Conservation (phyloP, 495 filamentous ascomycete species). For the Bacidia gigantensis region DNA sequence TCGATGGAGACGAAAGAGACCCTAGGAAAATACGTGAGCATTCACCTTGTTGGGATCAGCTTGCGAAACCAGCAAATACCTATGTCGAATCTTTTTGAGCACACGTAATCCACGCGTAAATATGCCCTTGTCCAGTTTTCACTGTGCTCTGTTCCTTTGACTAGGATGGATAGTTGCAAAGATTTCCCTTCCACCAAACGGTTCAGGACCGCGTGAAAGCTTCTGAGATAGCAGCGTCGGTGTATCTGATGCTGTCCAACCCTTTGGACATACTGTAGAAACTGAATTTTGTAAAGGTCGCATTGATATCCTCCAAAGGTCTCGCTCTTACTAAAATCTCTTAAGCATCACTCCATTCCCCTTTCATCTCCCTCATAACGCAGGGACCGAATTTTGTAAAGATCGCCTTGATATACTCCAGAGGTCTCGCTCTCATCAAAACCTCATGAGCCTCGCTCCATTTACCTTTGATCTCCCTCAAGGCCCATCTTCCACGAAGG, state of each 20-base stretch:
- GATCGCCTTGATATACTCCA: background rate
- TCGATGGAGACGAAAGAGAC: constrained; percentile 1
- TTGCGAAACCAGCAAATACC: background rate
- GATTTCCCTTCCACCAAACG: background rate
- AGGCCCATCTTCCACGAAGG: constrained; percentile 3
- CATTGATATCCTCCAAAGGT: background rate
- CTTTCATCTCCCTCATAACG: background rate
- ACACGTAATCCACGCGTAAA: background rate
- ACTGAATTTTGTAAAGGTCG: no score
- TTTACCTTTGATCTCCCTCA: constrained; percentile 1
- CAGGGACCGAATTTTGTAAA: constrained; percentile 1
- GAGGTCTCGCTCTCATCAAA: background rate
- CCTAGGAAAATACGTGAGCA: constrained; percentile 1
- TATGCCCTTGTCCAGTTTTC: background rate
- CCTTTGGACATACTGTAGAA: background rate
- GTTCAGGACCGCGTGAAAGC: background rate
- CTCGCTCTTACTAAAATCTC: no score
- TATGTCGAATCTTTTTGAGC: background rate
- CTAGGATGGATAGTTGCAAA: background rate
- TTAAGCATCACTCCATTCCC: background rate
- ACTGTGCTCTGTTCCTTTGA: background rate
- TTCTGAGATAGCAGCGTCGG: constrained; percentile 2
- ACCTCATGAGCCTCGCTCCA: background rate
- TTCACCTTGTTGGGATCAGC: constrained; percentile 1
- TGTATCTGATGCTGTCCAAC: constrained; percentile 1